Percentiles rank a stretch among this genome's conserved stretches.
Conservation (phyloP, 148 eudicot species). For the Silene latifolia region DNA sequence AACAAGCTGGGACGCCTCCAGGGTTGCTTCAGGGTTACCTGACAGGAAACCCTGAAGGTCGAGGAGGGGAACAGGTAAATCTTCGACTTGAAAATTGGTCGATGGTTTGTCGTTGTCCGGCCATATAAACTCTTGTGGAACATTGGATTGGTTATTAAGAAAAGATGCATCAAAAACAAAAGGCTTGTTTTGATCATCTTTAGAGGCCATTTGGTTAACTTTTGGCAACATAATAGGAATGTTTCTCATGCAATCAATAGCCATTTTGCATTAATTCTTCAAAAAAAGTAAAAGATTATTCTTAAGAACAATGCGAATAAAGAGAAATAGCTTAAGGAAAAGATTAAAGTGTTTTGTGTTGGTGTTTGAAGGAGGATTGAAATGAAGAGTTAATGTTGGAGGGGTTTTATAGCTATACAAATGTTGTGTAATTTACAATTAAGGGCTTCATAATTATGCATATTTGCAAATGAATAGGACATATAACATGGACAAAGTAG, state of each 20-base stretch:
- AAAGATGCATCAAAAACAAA: slow-evolving; percentile 50
- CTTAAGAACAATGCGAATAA: not conserved
- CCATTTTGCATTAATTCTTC: slow-evolving; percentile 45
- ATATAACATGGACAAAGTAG: slow-evolving; percentile 29
- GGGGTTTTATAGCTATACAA: slow-evolving; percentile 33
- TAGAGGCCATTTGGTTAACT: slow-evolving; percentile 6
- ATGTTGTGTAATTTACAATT: slow-evolving; percentile 8
- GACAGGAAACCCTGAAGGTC: slow-evolving; percentile 51
- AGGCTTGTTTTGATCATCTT: slow-evolving; percentile 20
- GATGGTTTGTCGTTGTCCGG: slow-evolving; percentile 57
- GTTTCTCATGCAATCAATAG: slow-evolving; percentile 38
- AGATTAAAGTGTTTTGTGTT: not conserved
- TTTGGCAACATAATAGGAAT: slow-evolving; percentile 18
- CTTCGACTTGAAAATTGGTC: slow-evolving; percentile 13
- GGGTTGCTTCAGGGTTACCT: slow-evolving; percentile 29
- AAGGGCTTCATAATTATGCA: not conserved
- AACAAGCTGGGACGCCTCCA: slow-evolving; percentile 34
- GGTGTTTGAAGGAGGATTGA: slow-evolving; percentile 14
- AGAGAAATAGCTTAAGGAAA: not conserved
- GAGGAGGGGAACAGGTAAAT: slow-evolving; percentile 46
- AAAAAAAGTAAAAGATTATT: not conserved
- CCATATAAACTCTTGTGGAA: slow-evolving; percentile 66
- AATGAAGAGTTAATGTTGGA: slow-evolving; percentile 9
- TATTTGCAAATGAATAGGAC: slow-evolving; percentile 19
- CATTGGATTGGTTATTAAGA: slow-evolving; percentile 33